These are phyloP conservation scores for Stenocarpella maydis DNA, from an alignment of 2,329 filamentous ascomycete genomes.

Conservation along the genomic window DNA sequence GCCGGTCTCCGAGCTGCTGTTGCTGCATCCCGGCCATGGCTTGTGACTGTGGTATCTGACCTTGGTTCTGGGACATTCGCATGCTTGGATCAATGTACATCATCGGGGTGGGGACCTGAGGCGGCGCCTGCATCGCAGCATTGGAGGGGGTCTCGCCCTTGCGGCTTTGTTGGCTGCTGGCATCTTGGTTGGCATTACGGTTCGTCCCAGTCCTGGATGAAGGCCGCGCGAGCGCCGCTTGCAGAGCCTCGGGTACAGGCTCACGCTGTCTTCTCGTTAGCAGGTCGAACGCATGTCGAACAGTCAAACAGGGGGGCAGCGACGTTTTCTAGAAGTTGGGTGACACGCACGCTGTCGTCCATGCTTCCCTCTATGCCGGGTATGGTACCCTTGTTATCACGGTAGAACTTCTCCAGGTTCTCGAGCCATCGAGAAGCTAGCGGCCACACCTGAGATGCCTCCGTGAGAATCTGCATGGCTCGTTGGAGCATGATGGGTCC, in stretches of 20 bases:
- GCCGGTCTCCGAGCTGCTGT: conserved; percentile 38
- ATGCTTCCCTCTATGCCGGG: conserved; percentile 56
- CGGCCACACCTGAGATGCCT: conserved; percentile 61
- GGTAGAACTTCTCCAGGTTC: conserved; percentile 56
- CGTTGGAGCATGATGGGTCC: conserved; percentile 57
- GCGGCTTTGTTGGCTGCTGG: conserved; percentile 23
- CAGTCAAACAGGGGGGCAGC: conserved; percentile 34
- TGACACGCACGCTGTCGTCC: conserved; percentile 55
- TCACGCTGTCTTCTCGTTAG: conserved; percentile 43
- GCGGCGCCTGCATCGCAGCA: conserved; percentile 38
- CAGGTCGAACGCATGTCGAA: conserved; percentile 35
- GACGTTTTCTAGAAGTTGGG: conserved; percentile 9
- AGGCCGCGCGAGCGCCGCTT: conserved; percentile 32
- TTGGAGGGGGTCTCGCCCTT: conserved; percentile 29
- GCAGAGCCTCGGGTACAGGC: conserved; percentile 42
- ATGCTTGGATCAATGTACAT: conserved; percentile 41
- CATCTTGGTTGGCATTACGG: conserved; percentile 18
- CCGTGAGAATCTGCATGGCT: conserved; percentile 54
- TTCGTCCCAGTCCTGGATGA: conserved; percentile 14
- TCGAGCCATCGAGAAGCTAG: conserved; percentile 62
- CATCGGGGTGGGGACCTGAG: conserved; percentile 32
- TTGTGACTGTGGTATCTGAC: conserved; percentile 36
- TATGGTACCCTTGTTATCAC: conserved; percentile 51
- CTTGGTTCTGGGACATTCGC: conserved; percentile 35
- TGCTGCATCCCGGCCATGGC: conserved; percentile 37